These are phyloP conservation scores for Hygrophorus russula DNA, from an alignment of 768 basidiomycete species.

Conservation along the genomic window DNA sequence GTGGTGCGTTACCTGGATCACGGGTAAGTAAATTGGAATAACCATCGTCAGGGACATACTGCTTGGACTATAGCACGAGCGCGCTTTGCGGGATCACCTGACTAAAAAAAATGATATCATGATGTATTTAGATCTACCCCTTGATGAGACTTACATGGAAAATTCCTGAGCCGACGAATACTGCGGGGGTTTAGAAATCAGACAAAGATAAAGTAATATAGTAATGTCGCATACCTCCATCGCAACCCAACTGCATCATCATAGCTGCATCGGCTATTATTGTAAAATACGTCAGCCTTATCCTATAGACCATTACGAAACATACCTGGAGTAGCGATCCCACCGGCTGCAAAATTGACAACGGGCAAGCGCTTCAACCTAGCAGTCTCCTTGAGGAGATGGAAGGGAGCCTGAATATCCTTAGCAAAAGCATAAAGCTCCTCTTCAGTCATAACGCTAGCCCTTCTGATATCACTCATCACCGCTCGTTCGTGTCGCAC, in stretches of 20 bases:
- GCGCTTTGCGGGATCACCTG: constrained; percentile 86
- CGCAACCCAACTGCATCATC: constrained; percentile 98
- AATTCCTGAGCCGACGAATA: constrained; percentile 97
- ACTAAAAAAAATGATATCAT: constrained; percentile 29
- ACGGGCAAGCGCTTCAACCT: constrained; percentile 86
- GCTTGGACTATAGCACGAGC: constrained; percentile 96
- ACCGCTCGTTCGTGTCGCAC: constrained; percentile 87
- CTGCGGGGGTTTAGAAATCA: constrained; percentile 25
- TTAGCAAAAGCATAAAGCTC: constrained; percentile 92
- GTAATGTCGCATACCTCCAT: constrained; percentile 60
- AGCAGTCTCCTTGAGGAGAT: constrained; percentile 94
- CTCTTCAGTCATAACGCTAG: constrained; percentile 84
- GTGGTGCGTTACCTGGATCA: constrained; percentile 72
- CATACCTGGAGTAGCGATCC: constrained; percentile 82
- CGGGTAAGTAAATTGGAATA: constrained; percentile 7
- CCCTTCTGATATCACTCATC: constrained; percentile 73
- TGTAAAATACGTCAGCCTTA: too few species aligned
- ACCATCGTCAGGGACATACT: constrained; percentile 27
- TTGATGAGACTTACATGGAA: constrained; percentile 50
- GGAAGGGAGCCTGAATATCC: constrained; percentile 87
- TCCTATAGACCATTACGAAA: not conserved
- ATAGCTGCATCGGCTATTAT: constrained; percentile 80
- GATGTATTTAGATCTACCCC: not conserved
- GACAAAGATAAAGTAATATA: constrained; percentile 2
- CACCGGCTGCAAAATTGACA: constrained; percentile 95